These are phyloP conservation scores for Saturnispora ahearnii DNA, from an alignment of 805 yeast genomes.

Conservation along the genomic window DNA sequence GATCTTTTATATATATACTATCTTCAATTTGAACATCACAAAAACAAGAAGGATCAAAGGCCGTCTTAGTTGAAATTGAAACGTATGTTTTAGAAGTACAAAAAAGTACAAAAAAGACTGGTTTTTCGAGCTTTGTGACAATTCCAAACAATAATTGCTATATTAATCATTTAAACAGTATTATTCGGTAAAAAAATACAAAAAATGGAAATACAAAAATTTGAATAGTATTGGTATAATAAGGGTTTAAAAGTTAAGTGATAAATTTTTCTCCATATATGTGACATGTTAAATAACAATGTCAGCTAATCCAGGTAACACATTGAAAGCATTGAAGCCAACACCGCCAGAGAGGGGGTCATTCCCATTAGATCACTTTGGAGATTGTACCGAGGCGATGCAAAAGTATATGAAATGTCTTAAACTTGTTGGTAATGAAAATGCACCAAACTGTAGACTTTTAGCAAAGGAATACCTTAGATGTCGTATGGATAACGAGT, in stretches of 20 bases:
- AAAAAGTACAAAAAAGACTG: too few relatives aligned
- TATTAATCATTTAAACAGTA: too few relatives aligned
- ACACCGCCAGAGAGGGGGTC: slow-evolving; percentile 97
- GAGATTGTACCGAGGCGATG: slow-evolving; percentile 77
- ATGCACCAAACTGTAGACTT: slow-evolving; percentile 84
- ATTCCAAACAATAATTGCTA: too few relatives aligned
- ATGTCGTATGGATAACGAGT: slow-evolving; percentile 77
- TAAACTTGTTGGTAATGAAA: slow-evolving; percentile 66
- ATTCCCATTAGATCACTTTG: slow-evolving; percentile 83
- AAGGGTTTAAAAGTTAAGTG: not conserved
- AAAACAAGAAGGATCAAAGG: too few relatives aligned
- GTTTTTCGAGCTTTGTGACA: too few relatives aligned
- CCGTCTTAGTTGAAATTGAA: too few relatives aligned
- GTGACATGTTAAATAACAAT: slow-evolving; percentile 11
- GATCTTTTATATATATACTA: too few relatives aligned
- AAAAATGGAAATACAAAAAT: too few relatives aligned
- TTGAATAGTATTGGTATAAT: not conserved
- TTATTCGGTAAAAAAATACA: too few relatives aligned
- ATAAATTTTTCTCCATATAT: not conserved
- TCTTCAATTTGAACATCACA: too few relatives aligned
- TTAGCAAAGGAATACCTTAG: slow-evolving; percentile 74
- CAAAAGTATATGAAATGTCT: slow-evolving; percentile 67
- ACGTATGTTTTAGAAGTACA: too few relatives aligned
- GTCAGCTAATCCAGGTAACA: slow-evolving; percentile 40
- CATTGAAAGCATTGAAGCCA: slow-evolving; percentile 50